A percentile compares a stretch with the other conserved stretches of the same genome.
These are phyloP conservation scores for Zygotorulaspora chibaensis DNA, from an alignment of 805 yeast genomes.

Conservation along the genomic window DNA sequence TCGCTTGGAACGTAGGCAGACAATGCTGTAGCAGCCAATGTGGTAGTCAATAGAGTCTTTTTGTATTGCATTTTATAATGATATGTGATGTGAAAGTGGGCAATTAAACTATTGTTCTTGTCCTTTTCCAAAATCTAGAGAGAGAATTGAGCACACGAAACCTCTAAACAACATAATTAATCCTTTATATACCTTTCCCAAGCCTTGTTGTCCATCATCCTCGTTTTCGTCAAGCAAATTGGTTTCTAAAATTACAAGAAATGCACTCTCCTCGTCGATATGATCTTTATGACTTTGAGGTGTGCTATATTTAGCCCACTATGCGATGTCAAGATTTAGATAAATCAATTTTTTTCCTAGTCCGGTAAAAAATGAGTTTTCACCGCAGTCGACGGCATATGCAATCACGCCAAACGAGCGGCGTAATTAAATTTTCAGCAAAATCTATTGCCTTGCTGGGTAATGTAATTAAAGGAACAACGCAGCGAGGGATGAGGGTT, in stretches of 20 bases:
- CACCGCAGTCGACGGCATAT: not conserved
- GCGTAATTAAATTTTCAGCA: not conserved
- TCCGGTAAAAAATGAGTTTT: constrained; percentile 1
- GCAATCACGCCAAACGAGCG: not conserved
- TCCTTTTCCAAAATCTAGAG: not conserved
- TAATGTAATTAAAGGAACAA: not conserved
- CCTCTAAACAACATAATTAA: not conserved
- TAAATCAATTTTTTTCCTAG: not conserved
- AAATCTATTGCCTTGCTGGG: not conserved
- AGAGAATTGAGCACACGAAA: not conserved
- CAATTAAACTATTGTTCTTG: constrained; percentile 2
- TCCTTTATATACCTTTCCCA: constrained; percentile 2
- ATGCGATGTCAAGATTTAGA: not conserved
- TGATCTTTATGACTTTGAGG: too few species aligned
- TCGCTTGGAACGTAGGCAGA: constrained; percentile 65
- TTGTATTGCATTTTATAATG: constrained; percentile 42
- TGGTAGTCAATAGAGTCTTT: constrained; percentile 37
- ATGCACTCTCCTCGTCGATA: too few species aligned
- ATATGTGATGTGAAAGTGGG: not conserved
- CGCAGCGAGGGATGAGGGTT: not conserved
- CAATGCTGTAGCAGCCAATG: constrained; percentile 45
- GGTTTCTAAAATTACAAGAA: not conserved
- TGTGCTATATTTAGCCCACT: constrained; percentile 1
- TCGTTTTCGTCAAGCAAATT: not conserved
- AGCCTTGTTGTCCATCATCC: not conserved